These are phyloP conservation scores for Diaporthe ilicicola DNA, from an alignment of 2,329 filamentous ascomycete genomes.

Conservation along the genomic window DNA sequence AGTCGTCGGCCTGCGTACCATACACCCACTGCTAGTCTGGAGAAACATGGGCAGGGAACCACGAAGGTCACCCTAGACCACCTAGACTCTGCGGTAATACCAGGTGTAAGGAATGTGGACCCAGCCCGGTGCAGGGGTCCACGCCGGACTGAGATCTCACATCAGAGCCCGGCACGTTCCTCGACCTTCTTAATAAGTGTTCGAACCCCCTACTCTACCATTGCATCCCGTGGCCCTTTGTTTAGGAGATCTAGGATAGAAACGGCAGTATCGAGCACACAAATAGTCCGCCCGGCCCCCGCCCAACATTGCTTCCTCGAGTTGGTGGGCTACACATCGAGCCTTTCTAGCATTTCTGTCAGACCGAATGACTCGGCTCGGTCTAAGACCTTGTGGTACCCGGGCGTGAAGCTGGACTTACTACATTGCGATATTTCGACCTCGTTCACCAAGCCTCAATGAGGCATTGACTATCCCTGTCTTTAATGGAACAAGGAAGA, in stretches of 20 bases:
- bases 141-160: constrained; percentile 19
- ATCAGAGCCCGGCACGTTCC: constrained; percentile 4
- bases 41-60: constrained; percentile 1
- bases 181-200: neutral
- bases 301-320: neutral
- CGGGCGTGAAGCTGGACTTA: constrained; percentile 15
- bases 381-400: neutral
- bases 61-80: neutral
- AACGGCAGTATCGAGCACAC: constrained; percentile 11
- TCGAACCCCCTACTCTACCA: neutral
- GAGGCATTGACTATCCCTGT: neutral
- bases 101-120: constrained; percentile 11
- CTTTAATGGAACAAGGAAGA: neutral
- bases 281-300: neutral
- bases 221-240: constrained; percentile 7
- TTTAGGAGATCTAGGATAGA: neutral
- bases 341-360: neutral
- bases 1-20: constrained; percentile 9
- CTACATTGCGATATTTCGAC: neutral
- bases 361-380: constrained; percentile 27
- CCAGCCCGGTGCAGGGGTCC: constrained; percentile 18
- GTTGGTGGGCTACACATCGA: neutral
- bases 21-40: neutral
- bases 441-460: neutral
- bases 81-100: neutral